A percentile compares a stretch with the other conserved stretches of the same genome.
These are phyloP conservation scores for Backusella tarrabulga DNA, from an alignment of 192 early-diverging fungal species.

Conservation along the genomic window DNA sequence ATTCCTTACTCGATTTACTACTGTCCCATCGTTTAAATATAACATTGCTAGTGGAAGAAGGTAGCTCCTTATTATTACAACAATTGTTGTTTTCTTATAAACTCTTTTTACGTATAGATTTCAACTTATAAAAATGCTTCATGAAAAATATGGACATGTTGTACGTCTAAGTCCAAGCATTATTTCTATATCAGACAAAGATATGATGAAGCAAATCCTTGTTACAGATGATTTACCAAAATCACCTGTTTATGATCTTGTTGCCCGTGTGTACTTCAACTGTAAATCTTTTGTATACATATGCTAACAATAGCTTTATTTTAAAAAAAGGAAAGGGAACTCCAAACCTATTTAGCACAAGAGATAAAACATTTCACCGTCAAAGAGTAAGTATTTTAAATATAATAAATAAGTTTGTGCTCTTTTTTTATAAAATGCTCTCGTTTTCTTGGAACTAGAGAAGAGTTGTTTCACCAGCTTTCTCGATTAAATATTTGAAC, in stretches of 20 bases:
- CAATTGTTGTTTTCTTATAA: background rate
- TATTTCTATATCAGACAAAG: constrained; percentile 41
- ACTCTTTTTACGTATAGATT: background rate
- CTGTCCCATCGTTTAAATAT: background rate
- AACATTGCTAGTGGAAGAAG: constrained; percentile 14
- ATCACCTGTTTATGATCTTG: background rate
- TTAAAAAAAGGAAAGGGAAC: constrained; percentile 11
- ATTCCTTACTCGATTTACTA: constrained; percentile 18
- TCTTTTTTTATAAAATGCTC: background rate
- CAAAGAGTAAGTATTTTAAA: constrained; percentile 20
- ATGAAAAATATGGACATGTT: constrained; percentile 41
- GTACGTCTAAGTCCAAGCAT: constrained; percentile 35
- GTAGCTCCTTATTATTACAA: background rate
- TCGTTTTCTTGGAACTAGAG: constrained; percentile 31
- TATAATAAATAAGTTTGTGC: background rate
- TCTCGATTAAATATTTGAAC: constrained; percentile 46
- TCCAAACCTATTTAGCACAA: constrained; percentile 31
- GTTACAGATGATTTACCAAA: constrained; percentile 24
- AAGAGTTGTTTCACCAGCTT: constrained; percentile 48
- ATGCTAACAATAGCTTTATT: background rate
- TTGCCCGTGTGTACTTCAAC: background rate
- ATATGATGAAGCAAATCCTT: constrained; percentile 39
- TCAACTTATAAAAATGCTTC: constrained; percentile 13
- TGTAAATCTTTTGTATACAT: background rate
- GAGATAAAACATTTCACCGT: constrained; percentile 39